Base-by-base conservation (phyloP, 176 grass and related monocot species). In the Tillandsia fasciculata region DNA sequence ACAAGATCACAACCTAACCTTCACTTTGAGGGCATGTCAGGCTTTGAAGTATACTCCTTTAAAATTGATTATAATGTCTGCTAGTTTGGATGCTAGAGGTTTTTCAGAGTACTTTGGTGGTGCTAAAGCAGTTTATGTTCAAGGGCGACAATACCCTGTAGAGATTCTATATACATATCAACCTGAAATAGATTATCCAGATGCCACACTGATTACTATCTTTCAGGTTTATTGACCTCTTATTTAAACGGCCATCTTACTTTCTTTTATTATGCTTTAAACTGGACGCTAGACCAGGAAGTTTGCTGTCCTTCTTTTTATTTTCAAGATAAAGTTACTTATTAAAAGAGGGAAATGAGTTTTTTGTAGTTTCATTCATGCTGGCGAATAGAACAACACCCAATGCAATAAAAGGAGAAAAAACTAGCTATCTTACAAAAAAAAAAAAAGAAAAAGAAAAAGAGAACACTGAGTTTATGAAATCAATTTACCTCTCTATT, bases 71-170 rank as follows among this genome's bases (percentile, higher is more conserved):
- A 82, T 97, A 58, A 97, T 97, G 93, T 90, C 84, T 26, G 89
- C 93, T 61, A 97, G 89, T 84, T 79, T 97, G 83, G 89, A 92
- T 22, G 82, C 93, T 51, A 85, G 79, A 66, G 85, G 93, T 79
- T 97, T 97, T 77, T 92, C 82, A 49, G 86, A 97, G 83, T 97
- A 97, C 71, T 90, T 97, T 70, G 81, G 79, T 72, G 81, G 89
- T 26, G 84, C 89, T 66, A 97, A 90, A 78, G 86, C 89, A 87
- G 86, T 92, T 61, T 84, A 97, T 75, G 74, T 97, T 87, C 79
- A 97, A 72, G 93, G 89, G 23, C 72, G 89, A 42, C 93, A 97
- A 73, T 87, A 97, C 69, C 86, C 82, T 12, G 84, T 92, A 0
- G 86, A 92, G 9, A 74, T 89, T 69, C 61, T 97, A 53, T 85